Evolutionary conservation across 805 yeast genomes (phyloP).

Genomic region (Lachancea mirantina): DNA sequence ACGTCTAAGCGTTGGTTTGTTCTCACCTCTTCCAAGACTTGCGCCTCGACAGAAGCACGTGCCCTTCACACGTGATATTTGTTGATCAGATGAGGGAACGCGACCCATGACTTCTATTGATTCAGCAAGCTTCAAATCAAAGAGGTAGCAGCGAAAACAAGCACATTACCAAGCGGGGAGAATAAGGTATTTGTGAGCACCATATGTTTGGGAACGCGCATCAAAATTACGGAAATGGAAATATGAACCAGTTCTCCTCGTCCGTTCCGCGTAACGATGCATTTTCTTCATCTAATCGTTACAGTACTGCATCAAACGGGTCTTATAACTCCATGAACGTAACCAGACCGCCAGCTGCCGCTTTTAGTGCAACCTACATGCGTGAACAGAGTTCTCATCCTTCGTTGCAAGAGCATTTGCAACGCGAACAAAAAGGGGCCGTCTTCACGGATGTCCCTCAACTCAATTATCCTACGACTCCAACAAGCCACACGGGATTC

Average conservation of each 20-base stretch:
- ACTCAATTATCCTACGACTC: constrained; percentile 28
- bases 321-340: constrained; percentile 15
- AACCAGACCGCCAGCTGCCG: constrained; percentile 31
- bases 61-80: no score
- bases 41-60: no score
- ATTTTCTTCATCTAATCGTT: not conserved
- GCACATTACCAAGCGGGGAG: no score
- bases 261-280: not conserved
- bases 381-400: constrained; percentile 34
- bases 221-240: constrained; percentile 3
- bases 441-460: constrained; percentile 27
- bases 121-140: no score
- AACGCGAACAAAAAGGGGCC: constrained; percentile 12
- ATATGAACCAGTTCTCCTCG: not conserved
- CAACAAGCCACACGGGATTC: constrained; percentile 15
- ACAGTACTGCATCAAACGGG: constrained; percentile 5
- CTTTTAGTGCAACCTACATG: constrained; percentile 32
- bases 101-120: no score
- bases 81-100: no score
- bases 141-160: no score
- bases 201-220: constrained; percentile 5
- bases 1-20: not conserved
- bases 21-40: not conserved
- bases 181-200: no score
- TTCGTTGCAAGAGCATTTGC: constrained; percentile 29